Base-by-base conservation (phyloP, 2,329 filamentous ascomycete genomes). In the Pyrenochaeta sp. region DNA sequence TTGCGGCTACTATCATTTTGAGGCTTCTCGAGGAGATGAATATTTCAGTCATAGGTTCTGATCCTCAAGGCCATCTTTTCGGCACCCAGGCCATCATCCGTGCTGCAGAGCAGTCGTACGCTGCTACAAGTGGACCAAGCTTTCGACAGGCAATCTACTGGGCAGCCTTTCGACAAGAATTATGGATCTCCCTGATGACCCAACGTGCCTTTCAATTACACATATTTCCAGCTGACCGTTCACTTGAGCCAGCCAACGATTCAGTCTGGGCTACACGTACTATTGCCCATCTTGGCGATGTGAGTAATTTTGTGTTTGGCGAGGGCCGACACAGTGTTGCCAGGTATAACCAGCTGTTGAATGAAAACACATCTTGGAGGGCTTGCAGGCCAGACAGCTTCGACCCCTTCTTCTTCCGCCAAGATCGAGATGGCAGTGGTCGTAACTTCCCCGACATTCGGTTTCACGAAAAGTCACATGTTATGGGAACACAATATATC, bases 1-100 rank as follows among this genome's bases (percentile, higher is more conserved):
- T 74, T 15, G 69, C 72, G 26, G 72, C 72, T 2, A 74, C 72
- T 1, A 68, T 74, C 9, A 71, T 75, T 15, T 43, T 75, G 8
- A 63, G 72, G 8, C 53, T 74, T 7, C 53, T 73, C 15, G 72
- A 75, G 48, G 73, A 75, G 40, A 74, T 73, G 58, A 73, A 74
- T 35, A 73, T 71, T 8, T 67, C 65, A 1, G 59, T 71, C 15
- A 61, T 63, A 19, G 68, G 67, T 27, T 55, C 64, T 29, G 63
- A 73, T 45, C 56, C 55, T 18, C 72, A 66, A 63, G 64, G 72
- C 29, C 63, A 74, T 60, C 48, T 75, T 0, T 66, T 68, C 20
- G 68, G 68, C n/a, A 69, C 67, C 1, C 67, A 71, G 41, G 65
- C 68, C 11, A 67, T 70, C 18, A 68, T 70, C 13, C 61, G 63